phyloP scores from a whole-genome alignment of 768 basidiomycete genomes.

The Leccinellum luteum region DNA sequence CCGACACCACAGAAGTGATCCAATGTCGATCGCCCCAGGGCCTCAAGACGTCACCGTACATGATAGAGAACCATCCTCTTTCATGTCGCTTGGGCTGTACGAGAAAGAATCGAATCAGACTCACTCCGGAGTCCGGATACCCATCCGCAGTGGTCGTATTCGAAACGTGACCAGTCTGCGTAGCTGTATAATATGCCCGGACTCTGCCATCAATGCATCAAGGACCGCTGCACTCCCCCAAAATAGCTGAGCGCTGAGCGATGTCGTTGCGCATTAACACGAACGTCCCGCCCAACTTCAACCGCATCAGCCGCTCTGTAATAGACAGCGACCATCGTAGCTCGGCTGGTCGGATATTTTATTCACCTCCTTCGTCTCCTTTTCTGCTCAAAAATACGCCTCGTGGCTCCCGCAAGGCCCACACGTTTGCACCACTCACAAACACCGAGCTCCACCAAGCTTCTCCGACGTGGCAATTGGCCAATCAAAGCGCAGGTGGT shows the following conservation, averaged over 20 bases:
- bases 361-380: conserved; percentile 22
- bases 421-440: conserved; percentile 33
- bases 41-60: conserved; percentile 15
- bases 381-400: conserved; percentile 23
- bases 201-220: neutral
- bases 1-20: conserved; percentile 4
- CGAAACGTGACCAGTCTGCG: conserved; percentile 24
- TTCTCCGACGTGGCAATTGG: conserved; percentile 21
- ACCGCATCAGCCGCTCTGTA: conserved; percentile 18
- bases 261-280: conserved; percentile 34
- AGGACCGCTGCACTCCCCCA: conserved; percentile 3
- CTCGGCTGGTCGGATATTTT: conserved; percentile 12
- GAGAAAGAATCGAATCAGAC: conserved; percentile 6
- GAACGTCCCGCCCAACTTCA: conserved; percentile 21
- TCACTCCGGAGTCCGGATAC: conserved; percentile 3
- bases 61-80: conserved; percentile 10
- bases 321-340: conserved; percentile 12
- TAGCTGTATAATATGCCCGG: conserved; percentile 22
- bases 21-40: conserved; percentile 20
- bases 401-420: conserved; percentile 30
- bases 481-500: conserved; percentile 31
- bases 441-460: conserved; percentile 31
- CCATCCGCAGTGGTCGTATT: conserved; percentile 17
- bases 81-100: conserved; percentile 16
- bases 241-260: conserved; percentile 6